These are phyloP conservation scores for Backusella australiensis DNA, from an alignment of 192 early-diverging fungal genomes.

Conservation along the genomic window DNA sequence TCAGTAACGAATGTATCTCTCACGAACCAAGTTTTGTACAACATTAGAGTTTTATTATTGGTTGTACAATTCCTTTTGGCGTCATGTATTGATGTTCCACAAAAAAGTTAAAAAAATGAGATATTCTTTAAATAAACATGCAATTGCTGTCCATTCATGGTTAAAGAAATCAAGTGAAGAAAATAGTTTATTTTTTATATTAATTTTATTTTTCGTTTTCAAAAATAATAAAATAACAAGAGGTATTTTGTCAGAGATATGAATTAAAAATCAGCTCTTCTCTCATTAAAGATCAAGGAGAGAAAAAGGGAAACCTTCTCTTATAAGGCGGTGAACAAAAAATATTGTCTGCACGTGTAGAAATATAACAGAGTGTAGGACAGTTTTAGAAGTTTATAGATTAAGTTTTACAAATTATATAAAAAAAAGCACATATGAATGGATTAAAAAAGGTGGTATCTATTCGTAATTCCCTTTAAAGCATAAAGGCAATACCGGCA, in stretches of 20 bases:
- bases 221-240: background rate
- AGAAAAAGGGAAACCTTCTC: background rate
- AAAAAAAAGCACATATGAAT: background rate
- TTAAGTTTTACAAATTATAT: slow-evolving; percentile 5
- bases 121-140: background rate
- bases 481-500: slow-evolving; percentile 26
- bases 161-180: background rate
- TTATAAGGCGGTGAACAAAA: background rate
- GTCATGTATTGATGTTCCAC: background rate
- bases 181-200: background rate
- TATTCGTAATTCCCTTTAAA: slow-evolving; percentile 11
- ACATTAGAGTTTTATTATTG: background rate
- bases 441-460: background rate
- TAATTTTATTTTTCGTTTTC: background rate
- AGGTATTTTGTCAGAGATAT: background rate
- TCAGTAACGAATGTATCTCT: background rate
- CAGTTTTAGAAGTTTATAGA: slow-evolving; percentile 3
- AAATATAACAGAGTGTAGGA: background rate
- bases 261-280: background rate
- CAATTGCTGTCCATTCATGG: background rate
- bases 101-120: background rate
- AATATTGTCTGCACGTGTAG: slow-evolving; percentile 1
- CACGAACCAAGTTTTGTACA: background rate
- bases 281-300: background rate
- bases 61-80: background rate